Evolutionary conservation across 2,329 filamentous ascomycete genomes (phyloP), one percentile per base, ranked within the genome.

Genomic region (Diaporthe sp.): DNA sequence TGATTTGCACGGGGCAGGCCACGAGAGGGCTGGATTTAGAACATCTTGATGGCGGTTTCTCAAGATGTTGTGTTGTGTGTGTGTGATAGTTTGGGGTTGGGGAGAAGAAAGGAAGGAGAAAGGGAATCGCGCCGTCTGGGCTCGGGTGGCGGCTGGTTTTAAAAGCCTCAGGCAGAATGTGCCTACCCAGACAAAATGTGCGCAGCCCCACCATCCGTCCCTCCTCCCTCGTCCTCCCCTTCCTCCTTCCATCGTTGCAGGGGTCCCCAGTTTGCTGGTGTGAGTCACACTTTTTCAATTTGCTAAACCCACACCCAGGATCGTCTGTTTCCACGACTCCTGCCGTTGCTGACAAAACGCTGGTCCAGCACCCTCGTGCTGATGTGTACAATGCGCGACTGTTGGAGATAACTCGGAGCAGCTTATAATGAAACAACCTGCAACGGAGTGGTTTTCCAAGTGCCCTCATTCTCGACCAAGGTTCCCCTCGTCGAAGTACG

Each of bases 31-130:
- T 81, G 83, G 81, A 80, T 88, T 90, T 91, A 92, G 85, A 89
- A 88, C 90, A 92, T 92, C 84, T 86, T 92, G 87, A 80, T 80
- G 79, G 62, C 17, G 82, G 81, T 84, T 84, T 85, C 83, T 81
- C 84, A 79, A 82, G 80, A 79, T 82, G 76, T 82, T 77, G 55
- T 71, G 49, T 28, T 83, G 44, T 78, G 85, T 74, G 80, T 78
- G 75, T 81, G 75, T 77, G 77, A 75, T 72, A 78, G 77, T 75
- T 80, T 81, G 79, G 81, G 81, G 79, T 81, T 83, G 81, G 80
- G 83, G 81, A 80, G 81, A 81, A 81, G 79, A 80, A 80, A 80
- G 83, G 79, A 80, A 78, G 80, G 79, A 76, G 80, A 73, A 77
- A 74, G 58, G 9, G 15, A n/a, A 19, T 42, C 22, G 28, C 65